phyloP scores from a whole-genome alignment of 106 monocot species.

The Phalaenopsis equestris region DNA sequence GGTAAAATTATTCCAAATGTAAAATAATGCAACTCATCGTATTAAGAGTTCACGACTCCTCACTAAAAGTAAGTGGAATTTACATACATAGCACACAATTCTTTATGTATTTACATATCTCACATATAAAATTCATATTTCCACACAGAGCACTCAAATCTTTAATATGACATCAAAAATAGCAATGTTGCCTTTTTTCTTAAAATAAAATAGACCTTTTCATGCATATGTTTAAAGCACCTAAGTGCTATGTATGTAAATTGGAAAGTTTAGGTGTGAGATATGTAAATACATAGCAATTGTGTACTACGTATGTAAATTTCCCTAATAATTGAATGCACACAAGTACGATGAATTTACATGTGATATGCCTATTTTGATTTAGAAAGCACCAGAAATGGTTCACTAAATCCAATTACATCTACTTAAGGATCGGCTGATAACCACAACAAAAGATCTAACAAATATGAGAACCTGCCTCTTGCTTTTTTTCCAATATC shows the following conservation, averaged over 20 bases:
- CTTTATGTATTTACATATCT: no score
- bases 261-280: no score
- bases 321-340: not conserved
- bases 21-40: not conserved
- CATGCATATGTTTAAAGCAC: no score
- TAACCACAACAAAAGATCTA: not conserved
- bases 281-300: no score
- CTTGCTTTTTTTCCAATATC: not conserved
- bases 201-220: no score
- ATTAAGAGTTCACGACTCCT: not conserved
- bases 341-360: not conserved
- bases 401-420: not conserved
- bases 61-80: not conserved
- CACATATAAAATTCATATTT: no score
- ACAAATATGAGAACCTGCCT: not conserved
- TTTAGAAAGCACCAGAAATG: not conserved
- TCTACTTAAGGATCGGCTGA: not conserved
- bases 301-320: no score
- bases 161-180: no score
- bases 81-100: no score
- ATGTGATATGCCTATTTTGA: not conserved
- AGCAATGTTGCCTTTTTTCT: no score
- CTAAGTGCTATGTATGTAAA: no score
- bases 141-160: no score
- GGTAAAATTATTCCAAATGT: not conserved